Percentiles rank a stretch among this genome's conserved stretches.
These are phyloP conservation scores for Filobasidium floriforme DNA, from an alignment of 768 basidiomycete genomes.

Conservation along the genomic window DNA sequence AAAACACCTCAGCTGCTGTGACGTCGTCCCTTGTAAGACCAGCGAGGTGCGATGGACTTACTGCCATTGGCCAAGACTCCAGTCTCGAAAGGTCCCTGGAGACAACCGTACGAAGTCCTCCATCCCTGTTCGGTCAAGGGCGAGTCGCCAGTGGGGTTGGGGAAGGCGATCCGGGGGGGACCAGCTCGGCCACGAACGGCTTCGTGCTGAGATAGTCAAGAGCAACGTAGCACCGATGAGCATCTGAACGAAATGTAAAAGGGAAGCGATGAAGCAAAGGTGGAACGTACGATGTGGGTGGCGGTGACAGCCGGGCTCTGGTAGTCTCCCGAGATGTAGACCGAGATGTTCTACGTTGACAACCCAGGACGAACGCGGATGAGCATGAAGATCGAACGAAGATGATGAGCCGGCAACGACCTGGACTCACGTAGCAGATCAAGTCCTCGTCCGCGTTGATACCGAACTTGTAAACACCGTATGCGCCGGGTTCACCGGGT, in stretches of 20 bases:
- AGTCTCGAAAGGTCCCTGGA: constrained; percentile 41
- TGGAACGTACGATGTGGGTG: constrained; percentile 26
- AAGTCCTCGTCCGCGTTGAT: constrained; percentile 34
- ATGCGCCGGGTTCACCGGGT: constrained; percentile 31
- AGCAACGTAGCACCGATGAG: background rate
- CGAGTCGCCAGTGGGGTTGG: constrained; percentile 34
- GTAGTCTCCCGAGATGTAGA: constrained; percentile 37
- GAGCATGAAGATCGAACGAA: background rate
- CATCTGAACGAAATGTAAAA: background rate
- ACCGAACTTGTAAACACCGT: constrained; percentile 36
- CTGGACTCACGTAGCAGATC: constrained; percentile 35
- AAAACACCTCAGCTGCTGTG: no score
- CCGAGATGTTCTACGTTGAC: constrained; percentile 28
- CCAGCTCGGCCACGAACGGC: constrained; percentile 31
- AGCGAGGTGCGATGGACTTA: constrained; percentile 23
- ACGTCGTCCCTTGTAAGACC: no score
- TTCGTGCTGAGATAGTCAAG: constrained; percentile 25
- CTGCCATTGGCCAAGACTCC: constrained; percentile 38
- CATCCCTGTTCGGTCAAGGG: constrained; percentile 36
- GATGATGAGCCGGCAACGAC: background rate
- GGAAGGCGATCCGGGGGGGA: constrained; percentile 44
- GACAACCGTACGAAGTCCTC: constrained; percentile 38
- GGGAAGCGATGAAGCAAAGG: background rate
- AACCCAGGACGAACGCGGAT: background rate
- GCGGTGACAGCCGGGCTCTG: constrained; percentile 35